A percentile compares a stretch with the other conserved stretches of the same genome.
These are phyloP conservation scores for Boletus rufocinnamomeus DNA, from an alignment of 768 basidiomycete species.

Conservation along the genomic window DNA sequence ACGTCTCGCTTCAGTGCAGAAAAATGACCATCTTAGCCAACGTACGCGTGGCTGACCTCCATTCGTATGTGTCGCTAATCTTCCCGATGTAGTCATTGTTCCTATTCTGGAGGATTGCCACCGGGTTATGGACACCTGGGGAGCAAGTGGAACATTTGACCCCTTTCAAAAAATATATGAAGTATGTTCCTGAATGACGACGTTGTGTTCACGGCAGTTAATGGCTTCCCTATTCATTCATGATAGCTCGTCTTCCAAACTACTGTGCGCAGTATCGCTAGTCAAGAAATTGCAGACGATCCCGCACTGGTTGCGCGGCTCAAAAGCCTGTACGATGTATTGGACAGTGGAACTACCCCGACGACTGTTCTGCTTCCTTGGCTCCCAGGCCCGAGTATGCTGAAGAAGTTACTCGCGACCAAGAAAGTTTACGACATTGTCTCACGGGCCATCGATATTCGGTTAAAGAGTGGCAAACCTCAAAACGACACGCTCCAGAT, in stretches of 20 bases:
- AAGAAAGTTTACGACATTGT: conserved; percentile 77
- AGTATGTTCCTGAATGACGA: conserved; percentile 38
- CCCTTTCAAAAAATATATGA: conserved; percentile 73
- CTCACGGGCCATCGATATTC: conserved; percentile 52
- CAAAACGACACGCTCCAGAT: conserved; percentile 72
- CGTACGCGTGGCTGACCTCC: conserved; percentile 44
- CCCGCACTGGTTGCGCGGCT: conserved; percentile 59
- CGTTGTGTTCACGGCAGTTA: not conserved
- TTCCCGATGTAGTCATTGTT: conserved; percentile 56
- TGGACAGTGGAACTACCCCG: conserved; percentile 73
- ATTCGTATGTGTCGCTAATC: conserved; percentile 10
- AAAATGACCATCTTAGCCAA: conserved; percentile 57
- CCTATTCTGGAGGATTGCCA: conserved; percentile 65
- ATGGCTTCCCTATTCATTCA: not conserved
- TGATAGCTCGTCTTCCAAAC: conserved; percentile 69
- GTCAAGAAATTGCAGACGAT: conserved; percentile 70
- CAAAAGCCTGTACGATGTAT: conserved; percentile 62
- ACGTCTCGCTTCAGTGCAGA: conserved; percentile 64
- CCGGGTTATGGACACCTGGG: conserved; percentile 64
- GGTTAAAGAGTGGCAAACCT: conserved; percentile 56
- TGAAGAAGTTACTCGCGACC: conserved; percentile 69
- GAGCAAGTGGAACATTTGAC: conserved; percentile 61
- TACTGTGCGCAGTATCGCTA: conserved; percentile 67
- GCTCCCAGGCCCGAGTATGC: conserved; percentile 73
- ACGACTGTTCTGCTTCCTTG: conserved; percentile 73